A percentile compares a stretch with the other conserved stretches of the same genome.
phyloP scores from a whole-genome alignment of 257 asterid species.

The Capsicum pubescens region DNA sequence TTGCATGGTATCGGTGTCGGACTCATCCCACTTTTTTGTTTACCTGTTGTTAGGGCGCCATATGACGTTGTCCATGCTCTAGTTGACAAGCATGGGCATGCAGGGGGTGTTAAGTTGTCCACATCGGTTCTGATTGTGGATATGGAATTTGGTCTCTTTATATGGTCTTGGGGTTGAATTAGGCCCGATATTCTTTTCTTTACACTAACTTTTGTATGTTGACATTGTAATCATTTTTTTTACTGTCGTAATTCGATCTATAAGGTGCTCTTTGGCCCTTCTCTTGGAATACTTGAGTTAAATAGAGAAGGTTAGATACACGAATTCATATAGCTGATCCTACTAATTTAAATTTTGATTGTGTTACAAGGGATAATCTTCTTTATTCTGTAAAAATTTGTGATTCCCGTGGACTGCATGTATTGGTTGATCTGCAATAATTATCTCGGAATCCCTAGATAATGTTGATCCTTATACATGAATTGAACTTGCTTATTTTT shows the following conservation, averaged over 20 bases:
- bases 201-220: not conserved
- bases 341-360: not conserved
- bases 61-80: not conserved
- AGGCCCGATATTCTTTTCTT: not conserved
- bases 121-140: too few species aligned
- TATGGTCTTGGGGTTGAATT: not conserved
- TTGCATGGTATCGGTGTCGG: not conserved
- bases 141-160: not conserved
- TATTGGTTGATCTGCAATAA: constrained; percentile 11
- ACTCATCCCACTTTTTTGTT: not conserved
- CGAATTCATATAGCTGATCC: constrained; percentile 4
- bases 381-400: not conserved
- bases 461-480: not conserved
- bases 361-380: not conserved
- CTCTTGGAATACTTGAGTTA: not conserved
- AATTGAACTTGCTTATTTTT: constrained; percentile 21
- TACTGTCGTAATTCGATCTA: not conserved
- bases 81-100: not conserved
- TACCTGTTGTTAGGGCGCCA: too few species aligned
- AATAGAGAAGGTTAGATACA: not conserved
- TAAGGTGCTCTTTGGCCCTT: not conserved
- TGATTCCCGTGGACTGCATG: not conserved
- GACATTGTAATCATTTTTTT: not conserved
- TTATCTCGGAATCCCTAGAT: not conserved
- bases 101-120: too few species aligned